Percentiles rank a stretch among this genome's conserved stretches.
Evolutionary conservation across 148 eudicot genomes (phyloP).

Genomic region (Rhododendron williamsianum): DNA sequence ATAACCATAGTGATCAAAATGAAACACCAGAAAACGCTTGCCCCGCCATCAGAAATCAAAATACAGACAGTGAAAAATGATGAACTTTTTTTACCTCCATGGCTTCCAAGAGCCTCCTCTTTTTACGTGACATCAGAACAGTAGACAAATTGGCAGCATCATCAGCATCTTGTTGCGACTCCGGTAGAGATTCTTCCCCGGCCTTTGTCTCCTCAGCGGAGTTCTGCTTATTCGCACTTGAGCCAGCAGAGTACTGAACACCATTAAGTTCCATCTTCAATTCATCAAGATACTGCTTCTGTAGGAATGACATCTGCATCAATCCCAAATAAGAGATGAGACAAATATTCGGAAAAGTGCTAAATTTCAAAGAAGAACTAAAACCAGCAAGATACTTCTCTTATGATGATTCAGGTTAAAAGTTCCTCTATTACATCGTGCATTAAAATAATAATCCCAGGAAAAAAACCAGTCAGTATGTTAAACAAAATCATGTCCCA

Average conservation of each 20-base stretch:
- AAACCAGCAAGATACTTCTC: not conserved
- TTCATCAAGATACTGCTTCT: constrained; percentile 67
- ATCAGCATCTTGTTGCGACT: constrained; percentile 26
- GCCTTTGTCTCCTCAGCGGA: constrained; percentile 19
- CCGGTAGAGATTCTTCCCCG: constrained; percentile 23
- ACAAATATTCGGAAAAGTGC: not conserved
- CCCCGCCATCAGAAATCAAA: not conserved
- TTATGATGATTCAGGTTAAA: not conserved
- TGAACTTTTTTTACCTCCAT: constrained; percentile 34
- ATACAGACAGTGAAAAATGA: not conserved
- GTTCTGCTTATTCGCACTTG: constrained; percentile 12
- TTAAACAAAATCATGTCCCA: not conserved
- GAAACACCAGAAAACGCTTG: not conserved
- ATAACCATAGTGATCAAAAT: not conserved
- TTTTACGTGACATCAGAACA: constrained; percentile 48
- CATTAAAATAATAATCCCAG: not conserved
- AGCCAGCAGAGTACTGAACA: constrained; percentile 14
- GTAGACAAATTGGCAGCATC: constrained; percentile 44
- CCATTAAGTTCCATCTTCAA: constrained; percentile 58
- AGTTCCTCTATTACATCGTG: not conserved
- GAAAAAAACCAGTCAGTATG: not conserved
- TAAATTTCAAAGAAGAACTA: not conserved
- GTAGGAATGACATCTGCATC: constrained; percentile 46
- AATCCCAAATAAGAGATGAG: not conserved
- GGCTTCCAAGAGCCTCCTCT: constrained; percentile 48